phyloP scores from a whole-genome alignment of 805 yeast genomes.

The Lipomyces spencermartinsiae region DNA sequence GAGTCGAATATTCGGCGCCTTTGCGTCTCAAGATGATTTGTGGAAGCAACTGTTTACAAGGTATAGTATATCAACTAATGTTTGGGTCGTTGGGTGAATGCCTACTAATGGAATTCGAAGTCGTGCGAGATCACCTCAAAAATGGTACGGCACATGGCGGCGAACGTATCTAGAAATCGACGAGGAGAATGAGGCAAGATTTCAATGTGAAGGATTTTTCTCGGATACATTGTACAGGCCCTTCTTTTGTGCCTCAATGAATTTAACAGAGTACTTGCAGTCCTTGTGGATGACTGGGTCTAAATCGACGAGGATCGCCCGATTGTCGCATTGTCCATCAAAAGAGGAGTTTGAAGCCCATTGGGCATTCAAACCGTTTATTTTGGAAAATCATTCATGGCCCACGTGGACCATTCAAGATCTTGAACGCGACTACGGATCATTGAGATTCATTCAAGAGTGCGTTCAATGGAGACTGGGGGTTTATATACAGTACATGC shows the following conservation, averaged over 20 bases:
- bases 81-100: neutral
- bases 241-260: slow-evolving; percentile 76
- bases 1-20: slow-evolving; percentile 75
- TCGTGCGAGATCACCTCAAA: slow-evolving; percentile 44
- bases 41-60: slow-evolving; percentile 68
- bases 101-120: slow-evolving; percentile 39
- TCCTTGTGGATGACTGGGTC: slow-evolving; percentile 45
- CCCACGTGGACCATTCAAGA: slow-evolving; percentile 65
- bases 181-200: slow-evolving; percentile 50
- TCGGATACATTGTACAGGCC: slow-evolving; percentile 85
- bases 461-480: slow-evolving; percentile 78
- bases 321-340: slow-evolving; percentile 57
- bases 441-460: slow-evolving; percentile 78
- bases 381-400: slow-evolving; percentile 59
- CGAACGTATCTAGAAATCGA: slow-evolving; percentile 57
- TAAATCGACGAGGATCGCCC: slow-evolving; percentile 55
- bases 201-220: slow-evolving; percentile 60
- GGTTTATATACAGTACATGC: slow-evolving; percentile 66
- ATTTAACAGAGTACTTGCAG: slow-evolving; percentile 58
- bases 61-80: neutral
- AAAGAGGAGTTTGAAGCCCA: slow-evolving; percentile 53
- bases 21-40: slow-evolving; percentile 73
- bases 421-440: slow-evolving; percentile 61
- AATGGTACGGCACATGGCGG: slow-evolving; percentile 87
- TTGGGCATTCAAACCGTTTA: slow-evolving; percentile 69